Conservation (phyloP, 2,329 filamentous ascomycete genomes). For the Trichoderma guizhouense region DNA sequence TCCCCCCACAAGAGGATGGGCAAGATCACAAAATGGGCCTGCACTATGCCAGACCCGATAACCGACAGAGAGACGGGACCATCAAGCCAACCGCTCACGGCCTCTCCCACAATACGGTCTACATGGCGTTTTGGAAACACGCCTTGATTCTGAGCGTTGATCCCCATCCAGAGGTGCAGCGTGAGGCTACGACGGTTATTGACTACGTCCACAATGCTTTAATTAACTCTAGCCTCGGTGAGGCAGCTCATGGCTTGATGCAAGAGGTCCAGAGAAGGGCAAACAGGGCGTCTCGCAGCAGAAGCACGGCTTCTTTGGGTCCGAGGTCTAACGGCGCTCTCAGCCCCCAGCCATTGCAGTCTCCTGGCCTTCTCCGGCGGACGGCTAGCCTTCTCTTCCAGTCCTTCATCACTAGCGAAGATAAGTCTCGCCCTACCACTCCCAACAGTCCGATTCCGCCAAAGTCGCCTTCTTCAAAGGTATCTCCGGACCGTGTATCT, state of each 20-base stretch:
- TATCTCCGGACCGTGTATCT: slow-evolving; percentile 40
- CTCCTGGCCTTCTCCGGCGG: slow-evolving; percentile 58
- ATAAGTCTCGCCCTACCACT: slow-evolving; percentile 36
- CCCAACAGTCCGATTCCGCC: slow-evolving; percentile 29
- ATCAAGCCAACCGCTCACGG: slow-evolving; percentile 56
- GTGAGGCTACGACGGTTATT: slow-evolving; percentile 78
- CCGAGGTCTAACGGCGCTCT: slow-evolving; percentile 44
- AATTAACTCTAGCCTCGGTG: slow-evolving; percentile 71
- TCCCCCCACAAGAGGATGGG: slow-evolving; percentile 53
- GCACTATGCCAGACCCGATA: slow-evolving; percentile 56
- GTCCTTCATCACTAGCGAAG: slow-evolving; percentile 52
- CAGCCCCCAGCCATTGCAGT: slow-evolving; percentile 45
- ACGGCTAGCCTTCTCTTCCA: slow-evolving; percentile 63
- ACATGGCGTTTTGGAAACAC: slow-evolving; percentile 92
- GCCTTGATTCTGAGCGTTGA: slow-evolving; percentile 87
- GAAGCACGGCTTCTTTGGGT: slow-evolving; percentile 39
- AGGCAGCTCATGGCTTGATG: slow-evolving; percentile 67
- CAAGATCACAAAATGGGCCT: slow-evolving; percentile 60
- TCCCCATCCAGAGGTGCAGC: slow-evolving; percentile 88
- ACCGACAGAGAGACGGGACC: slow-evolving; percentile 54
- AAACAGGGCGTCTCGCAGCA: slow-evolving; percentile 43
- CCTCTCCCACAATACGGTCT: slow-evolving; percentile 82
- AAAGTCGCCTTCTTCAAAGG: slow-evolving; percentile 35
- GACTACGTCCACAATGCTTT: slow-evolving; percentile 80
- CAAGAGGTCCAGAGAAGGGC: slow-evolving; percentile 64